Evolutionary conservation across 192 early-diverging fungal species (phyloP).

Genomic region (Backusella psychrophila): DNA sequence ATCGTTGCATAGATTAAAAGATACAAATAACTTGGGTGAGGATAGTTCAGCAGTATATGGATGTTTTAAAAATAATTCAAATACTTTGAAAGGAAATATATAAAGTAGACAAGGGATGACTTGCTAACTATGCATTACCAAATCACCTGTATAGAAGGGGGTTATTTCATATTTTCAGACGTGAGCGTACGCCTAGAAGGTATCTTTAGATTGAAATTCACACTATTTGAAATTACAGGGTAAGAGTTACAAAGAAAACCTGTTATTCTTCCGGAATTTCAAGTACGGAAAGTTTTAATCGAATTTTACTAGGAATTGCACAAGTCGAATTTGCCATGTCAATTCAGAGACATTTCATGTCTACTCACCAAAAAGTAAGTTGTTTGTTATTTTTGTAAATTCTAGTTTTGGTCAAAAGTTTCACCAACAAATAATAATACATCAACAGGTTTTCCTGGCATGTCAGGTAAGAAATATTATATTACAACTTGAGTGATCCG

Average conservation of each 20-base stretch:
- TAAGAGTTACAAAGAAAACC: conserved; percentile 20
- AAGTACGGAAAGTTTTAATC: background rate
- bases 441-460: conserved; percentile 9
- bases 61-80: background rate
- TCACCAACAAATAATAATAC: too few species aligned
- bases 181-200: conserved; percentile 92
- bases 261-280: background rate
- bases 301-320: background rate
- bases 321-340: background rate
- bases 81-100: background rate
- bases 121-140: too few species aligned
- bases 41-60: background rate
- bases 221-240: conserved; percentile 86
- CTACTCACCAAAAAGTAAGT: conserved; percentile 12
- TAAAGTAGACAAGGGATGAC: too few species aligned
- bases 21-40: conserved; percentile 64
- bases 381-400: background rate
- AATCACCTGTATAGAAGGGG: conserved; percentile 52
- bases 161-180: conserved; percentile 95
- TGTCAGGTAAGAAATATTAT: conserved; percentile 2
- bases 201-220: conserved; percentile 75
- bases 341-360: conserved; percentile 12
- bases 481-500: background rate
- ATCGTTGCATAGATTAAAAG: conserved; percentile 83
- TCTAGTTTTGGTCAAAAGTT: too few species aligned